phyloP scores from a whole-genome alignment of 2,329 filamentous ascomycete species.

The Tympanopsis confertula region DNA sequence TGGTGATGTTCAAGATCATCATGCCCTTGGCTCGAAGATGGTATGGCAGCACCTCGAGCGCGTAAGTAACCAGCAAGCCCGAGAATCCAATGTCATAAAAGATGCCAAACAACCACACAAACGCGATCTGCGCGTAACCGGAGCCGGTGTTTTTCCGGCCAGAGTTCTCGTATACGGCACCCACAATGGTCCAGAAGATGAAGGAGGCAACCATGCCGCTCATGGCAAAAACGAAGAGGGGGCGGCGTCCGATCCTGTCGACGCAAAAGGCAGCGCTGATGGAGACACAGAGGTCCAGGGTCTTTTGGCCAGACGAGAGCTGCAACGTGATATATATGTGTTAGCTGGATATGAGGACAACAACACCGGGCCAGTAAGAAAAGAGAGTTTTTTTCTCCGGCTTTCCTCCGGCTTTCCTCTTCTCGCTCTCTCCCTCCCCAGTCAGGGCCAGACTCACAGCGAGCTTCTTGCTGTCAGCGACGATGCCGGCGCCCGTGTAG shows the following conservation, averaged over 20 bases:
- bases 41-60: slow-evolving; percentile 16
- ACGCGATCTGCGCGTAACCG: slow-evolving; percentile 26
- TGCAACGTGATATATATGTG: slow-evolving; percentile 4
- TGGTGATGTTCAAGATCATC: slow-evolving; percentile 53
- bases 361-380: slow-evolving; percentile 16
- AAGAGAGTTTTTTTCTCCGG: neutral
- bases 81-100: slow-evolving; percentile 29
- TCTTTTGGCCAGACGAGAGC: slow-evolving; percentile 42
- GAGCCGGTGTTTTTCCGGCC: slow-evolving; percentile 12
- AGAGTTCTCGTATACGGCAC: slow-evolving; percentile 15
- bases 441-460: slow-evolving; percentile 20
- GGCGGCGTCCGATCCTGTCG: slow-evolving; percentile 30
- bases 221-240: slow-evolving; percentile 29
- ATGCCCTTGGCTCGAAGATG: slow-evolving; percentile 20
- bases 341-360: neutral
- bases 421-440: slow-evolving; percentile 8
- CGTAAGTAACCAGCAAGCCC: slow-evolving; percentile 25
- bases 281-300: slow-evolving; percentile 45
- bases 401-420: neutral
- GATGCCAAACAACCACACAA: slow-evolving; percentile 28
- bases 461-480: slow-evolving; percentile 40
- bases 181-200: slow-evolving; percentile 17
- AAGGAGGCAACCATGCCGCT: slow-evolving; percentile 16
- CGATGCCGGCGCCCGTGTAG: slow-evolving; percentile 50
- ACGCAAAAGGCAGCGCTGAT: slow-evolving; percentile 35